Evolutionary conservation across 2,329 filamentous ascomycete species (phyloP).

Genomic region (Neofusicoccum umdonicola): DNA sequence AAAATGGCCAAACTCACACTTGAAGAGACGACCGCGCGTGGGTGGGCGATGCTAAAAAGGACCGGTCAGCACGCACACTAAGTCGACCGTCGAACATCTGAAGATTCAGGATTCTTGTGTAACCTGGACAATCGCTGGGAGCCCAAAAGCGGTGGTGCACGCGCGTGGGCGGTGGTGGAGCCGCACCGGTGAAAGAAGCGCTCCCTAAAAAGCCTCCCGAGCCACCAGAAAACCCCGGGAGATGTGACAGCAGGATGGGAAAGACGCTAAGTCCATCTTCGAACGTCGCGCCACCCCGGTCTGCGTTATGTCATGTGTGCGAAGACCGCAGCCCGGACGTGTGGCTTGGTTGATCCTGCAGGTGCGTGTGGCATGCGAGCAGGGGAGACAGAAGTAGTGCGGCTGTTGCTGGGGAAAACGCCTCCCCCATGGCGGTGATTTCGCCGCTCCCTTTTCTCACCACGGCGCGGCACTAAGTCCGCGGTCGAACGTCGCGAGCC

Average conservation of each 20-base stretch:
- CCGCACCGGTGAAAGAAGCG: background rate
- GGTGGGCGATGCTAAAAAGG: background rate
- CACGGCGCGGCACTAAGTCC: background rate
- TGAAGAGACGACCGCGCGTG: background rate
- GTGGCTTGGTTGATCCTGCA: background rate
- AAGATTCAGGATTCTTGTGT: background rate
- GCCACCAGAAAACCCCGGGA: background rate
- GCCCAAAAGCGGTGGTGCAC: background rate
- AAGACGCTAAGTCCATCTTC: conserved; percentile 7
- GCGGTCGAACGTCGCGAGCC: background rate
- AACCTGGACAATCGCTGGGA: background rate
- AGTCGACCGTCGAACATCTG: background rate
- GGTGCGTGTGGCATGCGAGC: background rate
- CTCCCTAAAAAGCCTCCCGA: background rate
- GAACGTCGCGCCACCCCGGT: conserved; percentile 13
- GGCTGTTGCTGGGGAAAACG: no score
- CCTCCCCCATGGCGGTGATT: background rate
- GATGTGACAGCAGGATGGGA: background rate
- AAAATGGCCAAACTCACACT: no score
- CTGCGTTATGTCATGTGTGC: background rate
- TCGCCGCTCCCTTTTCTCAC: background rate
- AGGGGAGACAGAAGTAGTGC: no score
- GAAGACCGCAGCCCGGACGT: background rate
- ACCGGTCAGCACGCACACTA: background rate
- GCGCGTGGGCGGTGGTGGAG: background rate